Evolutionary conservation across 768 basidiomycete species (phyloP).

Genomic region (Pisolithus orientalis): DNA sequence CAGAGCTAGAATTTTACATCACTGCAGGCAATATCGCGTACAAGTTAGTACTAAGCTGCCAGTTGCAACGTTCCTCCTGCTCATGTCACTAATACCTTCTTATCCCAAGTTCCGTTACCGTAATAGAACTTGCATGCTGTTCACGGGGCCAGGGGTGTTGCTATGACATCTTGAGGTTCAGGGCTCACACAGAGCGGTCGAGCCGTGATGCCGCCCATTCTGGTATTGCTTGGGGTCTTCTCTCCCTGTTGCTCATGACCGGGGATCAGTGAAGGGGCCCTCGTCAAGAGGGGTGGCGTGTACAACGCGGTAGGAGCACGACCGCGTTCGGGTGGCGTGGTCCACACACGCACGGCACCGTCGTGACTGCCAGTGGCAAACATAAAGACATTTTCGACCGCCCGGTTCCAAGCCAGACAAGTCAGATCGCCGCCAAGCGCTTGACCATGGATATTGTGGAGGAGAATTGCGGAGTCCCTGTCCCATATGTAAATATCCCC

Average conservation of each 20-base stretch:
- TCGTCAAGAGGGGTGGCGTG: neutral
- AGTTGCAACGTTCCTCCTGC: too few species aligned
- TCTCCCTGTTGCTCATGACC: neutral
- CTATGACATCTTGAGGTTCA: neutral
- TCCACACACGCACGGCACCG: constrained; percentile 66
- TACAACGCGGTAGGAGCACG: neutral
- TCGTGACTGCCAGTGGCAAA: constrained; percentile 68
- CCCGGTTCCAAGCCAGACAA: constrained; percentile 68
- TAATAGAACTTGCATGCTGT: too few species aligned
- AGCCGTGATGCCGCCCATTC: neutral
- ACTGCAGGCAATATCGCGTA: too few species aligned
- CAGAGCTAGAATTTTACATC: too few species aligned
- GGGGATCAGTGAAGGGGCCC: neutral
- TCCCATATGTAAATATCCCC: constrained; percentile 81
- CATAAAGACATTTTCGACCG: constrained; percentile 57
- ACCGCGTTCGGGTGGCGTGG: constrained; percentile 18
- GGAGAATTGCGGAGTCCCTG: constrained; percentile 58
- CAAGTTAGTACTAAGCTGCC: too few species aligned
- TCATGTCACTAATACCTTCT: too few species aligned
- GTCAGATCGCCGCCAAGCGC: constrained; percentile 55
- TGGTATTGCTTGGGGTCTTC: neutral
- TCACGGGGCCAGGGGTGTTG: neutral
- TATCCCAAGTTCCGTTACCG: neutral
- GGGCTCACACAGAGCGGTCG: neutral
- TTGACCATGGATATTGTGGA: constrained; percentile 59